Conservation (phyloP, 257 asterid genomes). For the Euphrasia confusa region DNA sequence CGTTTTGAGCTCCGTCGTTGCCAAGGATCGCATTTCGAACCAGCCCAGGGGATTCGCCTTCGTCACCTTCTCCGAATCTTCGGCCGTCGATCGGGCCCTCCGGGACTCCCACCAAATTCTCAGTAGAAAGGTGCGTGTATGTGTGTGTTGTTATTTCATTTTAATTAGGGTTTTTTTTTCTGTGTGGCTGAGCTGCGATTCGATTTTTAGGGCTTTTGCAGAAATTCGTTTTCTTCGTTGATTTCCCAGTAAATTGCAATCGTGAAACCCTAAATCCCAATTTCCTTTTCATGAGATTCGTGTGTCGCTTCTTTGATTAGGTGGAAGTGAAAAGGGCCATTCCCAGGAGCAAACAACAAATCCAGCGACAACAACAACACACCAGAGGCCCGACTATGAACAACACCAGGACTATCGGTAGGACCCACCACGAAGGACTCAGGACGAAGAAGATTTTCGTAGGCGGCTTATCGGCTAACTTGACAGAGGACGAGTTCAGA, state of each 20-base stretch:
- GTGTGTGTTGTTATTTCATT: constrained; percentile 32
- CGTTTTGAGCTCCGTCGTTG: constrained; percentile 52
- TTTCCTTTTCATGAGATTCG: constrained; percentile 6
- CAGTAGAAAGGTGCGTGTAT: constrained; percentile 61
- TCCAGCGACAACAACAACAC: constrained; percentile 39
- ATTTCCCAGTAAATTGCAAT: not conserved
- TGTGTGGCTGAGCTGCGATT: not conserved
- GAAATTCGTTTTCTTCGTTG: not conserved
- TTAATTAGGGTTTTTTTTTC: constrained; percentile 2
- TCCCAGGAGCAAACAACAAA: constrained; percentile 74
- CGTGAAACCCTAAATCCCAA: no score
- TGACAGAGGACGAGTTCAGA: constrained; percentile 78
- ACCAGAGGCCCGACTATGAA: constrained; percentile 43
- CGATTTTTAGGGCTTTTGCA: not conserved
- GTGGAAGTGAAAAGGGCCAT: constrained; percentile 95
- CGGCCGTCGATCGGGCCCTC: constrained; percentile 65
- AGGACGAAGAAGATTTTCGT: constrained; percentile 91
- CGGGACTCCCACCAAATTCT: constrained; percentile 66
- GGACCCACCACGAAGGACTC: constrained; percentile 45
- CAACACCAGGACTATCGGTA: constrained; percentile 34
- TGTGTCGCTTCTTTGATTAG: constrained; percentile 31
- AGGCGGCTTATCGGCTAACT: constrained; percentile 79
- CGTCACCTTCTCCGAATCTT: constrained; percentile 62
- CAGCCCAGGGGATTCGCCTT: constrained; percentile 84
- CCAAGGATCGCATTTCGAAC: constrained; percentile 56